Conservation (phyloP, 495 filamentous ascomycete species). For the Glonium stellatum region DNA sequence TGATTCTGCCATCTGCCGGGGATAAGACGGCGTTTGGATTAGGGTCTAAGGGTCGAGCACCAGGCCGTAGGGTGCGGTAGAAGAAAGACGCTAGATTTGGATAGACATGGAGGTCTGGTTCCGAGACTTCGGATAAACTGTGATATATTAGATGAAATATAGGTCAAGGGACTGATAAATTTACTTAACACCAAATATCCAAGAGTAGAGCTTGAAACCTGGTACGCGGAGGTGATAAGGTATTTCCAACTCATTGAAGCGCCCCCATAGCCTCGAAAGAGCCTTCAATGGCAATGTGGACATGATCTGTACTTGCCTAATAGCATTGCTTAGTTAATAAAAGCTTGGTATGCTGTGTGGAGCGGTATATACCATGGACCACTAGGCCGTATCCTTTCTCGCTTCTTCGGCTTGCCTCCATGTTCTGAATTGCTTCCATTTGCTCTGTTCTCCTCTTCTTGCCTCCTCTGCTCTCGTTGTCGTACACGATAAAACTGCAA, state of each 20-base stretch:
- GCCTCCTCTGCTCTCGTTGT: constrained; percentile 44
- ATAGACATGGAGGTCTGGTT: constrained; percentile 80
- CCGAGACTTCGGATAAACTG: constrained; percentile 74
- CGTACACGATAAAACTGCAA: constrained; percentile 67
- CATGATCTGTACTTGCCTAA: constrained; percentile 90
- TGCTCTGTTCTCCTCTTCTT: constrained; percentile 3
- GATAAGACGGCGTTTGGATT: constrained; percentile 72
- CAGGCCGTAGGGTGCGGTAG: constrained; percentile 88
- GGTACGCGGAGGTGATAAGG: constrained; percentile 85
- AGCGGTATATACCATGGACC: constrained; percentile 66
- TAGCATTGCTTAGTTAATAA: constrained; percentile 9
- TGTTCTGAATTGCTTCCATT: constrained; percentile 23
- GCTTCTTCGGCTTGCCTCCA: constrained; percentile 49
- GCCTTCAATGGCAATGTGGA: constrained; percentile 92
- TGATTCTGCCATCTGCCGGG: constrained; percentile 79
- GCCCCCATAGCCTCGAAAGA: constrained; percentile 86
- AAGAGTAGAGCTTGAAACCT: constrained; percentile 93
- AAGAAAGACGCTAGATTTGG: constrained; percentile 95
- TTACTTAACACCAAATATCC: constrained; percentile 84
- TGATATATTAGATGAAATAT: constrained; percentile 6
- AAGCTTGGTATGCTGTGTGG: background rate
- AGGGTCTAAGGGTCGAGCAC: constrained; percentile 76
- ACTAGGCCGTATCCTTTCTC: constrained; percentile 67
- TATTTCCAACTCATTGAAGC: constrained; percentile 87
- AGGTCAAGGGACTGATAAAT: constrained; percentile 10